Percentiles rank a stretch among this genome's conserved stretches.
These are phyloP conservation scores for Cyclaneusma minus DNA, from an alignment of 2,329 filamentous ascomycete species.

Conservation along the genomic window DNA sequence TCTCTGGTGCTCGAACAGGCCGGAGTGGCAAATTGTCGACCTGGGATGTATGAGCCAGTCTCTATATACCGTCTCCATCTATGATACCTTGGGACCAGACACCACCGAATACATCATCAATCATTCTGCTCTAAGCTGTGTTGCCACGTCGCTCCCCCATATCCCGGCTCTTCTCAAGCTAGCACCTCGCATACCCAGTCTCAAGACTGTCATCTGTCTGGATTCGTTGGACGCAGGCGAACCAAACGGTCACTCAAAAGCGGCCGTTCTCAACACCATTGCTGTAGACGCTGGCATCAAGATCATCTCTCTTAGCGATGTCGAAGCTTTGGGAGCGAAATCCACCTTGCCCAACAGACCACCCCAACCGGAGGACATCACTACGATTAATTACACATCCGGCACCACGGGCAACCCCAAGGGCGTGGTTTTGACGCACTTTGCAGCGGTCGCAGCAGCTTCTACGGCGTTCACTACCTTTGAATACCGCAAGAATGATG, in stretches of 20 bases:
- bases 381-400: slow-evolving; percentile 86
- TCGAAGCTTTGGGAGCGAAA: slow-evolving; percentile 65
- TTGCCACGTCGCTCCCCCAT: slow-evolving; percentile 68
- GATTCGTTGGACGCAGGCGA: slow-evolving; percentile 75
- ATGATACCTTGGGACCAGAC: slow-evolving; percentile 87
- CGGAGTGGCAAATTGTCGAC: slow-evolving; percentile 82
- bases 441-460: slow-evolving; percentile 61
- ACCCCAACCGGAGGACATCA: slow-evolving; percentile 57
- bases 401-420: slow-evolving; percentile 75
- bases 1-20: slow-evolving; percentile 74
- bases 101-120: slow-evolving; percentile 93
- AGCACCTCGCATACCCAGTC: slow-evolving; percentile 54
- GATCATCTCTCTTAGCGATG: slow-evolving; percentile 64
- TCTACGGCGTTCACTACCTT: slow-evolving; percentile 40
- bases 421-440: slow-evolving; percentile 70
- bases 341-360: slow-evolving; percentile 55
- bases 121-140: slow-evolving; percentile 60
- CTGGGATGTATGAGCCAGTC: slow-evolving; percentile 75
- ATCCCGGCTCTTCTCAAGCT: slow-evolving; percentile 71
- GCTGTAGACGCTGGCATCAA: slow-evolving; percentile 59
- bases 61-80: slow-evolving; percentile 82
- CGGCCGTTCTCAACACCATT: slow-evolving; percentile 58
- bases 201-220: slow-evolving; percentile 80
- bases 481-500: slow-evolving; percentile 39
- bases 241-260: slow-evolving; percentile 61